Evolutionary conservation across 2,329 filamentous ascomycete species (phyloP).

Genomic region (Penicillium sp.): DNA sequence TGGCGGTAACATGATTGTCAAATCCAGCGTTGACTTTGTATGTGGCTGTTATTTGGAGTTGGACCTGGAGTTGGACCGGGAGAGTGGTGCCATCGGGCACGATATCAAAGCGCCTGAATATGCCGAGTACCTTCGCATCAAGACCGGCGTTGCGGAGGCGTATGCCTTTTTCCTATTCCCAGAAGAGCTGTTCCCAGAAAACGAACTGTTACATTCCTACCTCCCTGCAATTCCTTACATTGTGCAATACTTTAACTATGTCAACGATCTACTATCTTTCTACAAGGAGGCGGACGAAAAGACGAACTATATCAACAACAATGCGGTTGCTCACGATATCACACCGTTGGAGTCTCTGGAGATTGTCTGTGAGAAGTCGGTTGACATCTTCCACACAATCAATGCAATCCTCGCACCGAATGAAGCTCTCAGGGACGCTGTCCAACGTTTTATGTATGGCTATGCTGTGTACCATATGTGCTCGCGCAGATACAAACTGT

Average conservation of each 20-base stretch:
- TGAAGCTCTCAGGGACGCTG: neutral
- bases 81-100: neutral
- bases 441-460: conserved; percentile 1
- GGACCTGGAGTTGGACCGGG: neutral
- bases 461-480: conserved; percentile 7
- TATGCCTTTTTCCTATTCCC: conserved; percentile 9
- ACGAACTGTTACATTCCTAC: neutral
- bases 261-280: conserved; percentile 10
- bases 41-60: conserved; percentile 6
- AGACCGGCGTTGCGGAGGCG: conserved; percentile 6
- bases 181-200: neutral
- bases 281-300: conserved; percentile 10
- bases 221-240: conserved; percentile 6
- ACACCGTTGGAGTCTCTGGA: neutral
- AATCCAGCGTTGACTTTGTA: conserved; percentile 2
- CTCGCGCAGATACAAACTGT: conserved; percentile 3
- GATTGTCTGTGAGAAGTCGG: neutral
- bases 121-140: conserved; percentile 6
- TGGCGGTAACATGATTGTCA: neutral
- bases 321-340: neutral
- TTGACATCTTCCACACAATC: neutral
- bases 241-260: conserved; percentile 4
- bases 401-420: neutral
- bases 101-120: neutral
- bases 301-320: neutral